Base-by-base conservation (phyloP, 106 monocot species). In the Agapanthus africanus region DNA sequence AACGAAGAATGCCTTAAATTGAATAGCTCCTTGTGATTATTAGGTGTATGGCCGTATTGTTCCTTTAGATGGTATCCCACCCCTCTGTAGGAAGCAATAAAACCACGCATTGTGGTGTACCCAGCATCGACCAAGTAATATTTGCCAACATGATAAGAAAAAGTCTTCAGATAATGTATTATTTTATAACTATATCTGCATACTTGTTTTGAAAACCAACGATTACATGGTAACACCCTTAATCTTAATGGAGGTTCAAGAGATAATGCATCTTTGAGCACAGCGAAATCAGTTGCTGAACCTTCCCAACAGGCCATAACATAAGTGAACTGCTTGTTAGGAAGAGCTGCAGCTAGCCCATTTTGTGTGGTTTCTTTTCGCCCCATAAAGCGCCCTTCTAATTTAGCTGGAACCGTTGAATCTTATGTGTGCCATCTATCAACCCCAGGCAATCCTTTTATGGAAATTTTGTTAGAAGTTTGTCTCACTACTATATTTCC, bases 261-360 rank as follows among this genome's bases (percentile, higher is more conserved):
- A 6, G 34, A 63, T 18, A 70, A 36, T 18, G 57, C 57, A 71
- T 59, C 71, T n/a, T 11, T 37, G 5, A 59, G 26, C 6, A 71
- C 37, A 0, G 54, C 59, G 18, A 71, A 40, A 21, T 59, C 71
- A 71, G 56, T 71, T 23, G 71, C 71, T 1, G 57, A 59, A 35
- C 71, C 71, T 59, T 71, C 56, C 54, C 57, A 71, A 4, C 57
- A 54, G 26, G 56, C 56, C 19, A 59, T 4, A 2, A 71, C 37
- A 59, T 59, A 71, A 36, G 57, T 71, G 37, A 71, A 57, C 11
- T 27, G 50, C 23, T 35, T 56, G 37, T 59, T 40, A 21, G 57
- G 25, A 2, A 7, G 23, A 14, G 11, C 19, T 16, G 2, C 26
- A 4, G 57, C 56, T 25, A 71, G 21, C 7, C 56, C 7, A 71